These are phyloP conservation scores for Rossbeevera mucosa DNA, from an alignment of 768 basidiomycete species.

Conservation along the genomic window DNA sequence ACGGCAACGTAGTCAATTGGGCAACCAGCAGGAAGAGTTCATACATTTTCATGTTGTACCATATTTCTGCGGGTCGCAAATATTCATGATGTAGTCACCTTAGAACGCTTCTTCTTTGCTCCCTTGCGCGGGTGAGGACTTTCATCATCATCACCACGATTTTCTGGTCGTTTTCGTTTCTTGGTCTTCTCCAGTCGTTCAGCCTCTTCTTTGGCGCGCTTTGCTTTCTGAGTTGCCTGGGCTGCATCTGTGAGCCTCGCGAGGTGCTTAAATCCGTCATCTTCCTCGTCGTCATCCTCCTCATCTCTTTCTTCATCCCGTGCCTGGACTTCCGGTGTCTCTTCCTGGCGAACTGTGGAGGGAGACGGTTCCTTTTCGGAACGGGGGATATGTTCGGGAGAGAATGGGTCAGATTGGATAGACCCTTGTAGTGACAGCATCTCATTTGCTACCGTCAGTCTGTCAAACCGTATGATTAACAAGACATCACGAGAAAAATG, in stretches of 20 bases:
- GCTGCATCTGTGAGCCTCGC: conserved; percentile 30
- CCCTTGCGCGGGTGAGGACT: conserved; percentile 7
- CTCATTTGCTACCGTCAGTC: conserved; percentile 85
- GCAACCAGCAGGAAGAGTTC: background rate
- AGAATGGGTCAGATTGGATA: conserved; percentile 72
- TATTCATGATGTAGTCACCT: conserved; percentile 11
- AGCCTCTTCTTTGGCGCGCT: conserved; percentile 24
- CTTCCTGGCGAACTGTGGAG: conserved; percentile 4
- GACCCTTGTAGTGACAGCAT: conserved; percentile 90
- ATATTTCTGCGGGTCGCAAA: background rate
- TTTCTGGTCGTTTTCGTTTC: conserved; percentile 28
- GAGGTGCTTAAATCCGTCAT: conserved; percentile 31
- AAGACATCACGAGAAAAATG: background rate
- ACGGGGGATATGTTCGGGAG: conserved; percentile 49
- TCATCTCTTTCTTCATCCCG: conserved; percentile 7
- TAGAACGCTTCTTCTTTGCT: conserved; percentile 13
- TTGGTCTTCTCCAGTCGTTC: conserved; percentile 29
- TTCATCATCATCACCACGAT: conserved; percentile 4
- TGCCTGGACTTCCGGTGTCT: conserved; percentile 16
- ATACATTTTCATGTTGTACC: background rate
- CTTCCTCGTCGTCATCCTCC: conserved; percentile 24
- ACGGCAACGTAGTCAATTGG: background rate
- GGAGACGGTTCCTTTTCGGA: conserved; percentile 9
- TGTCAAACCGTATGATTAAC: conserved; percentile 29
- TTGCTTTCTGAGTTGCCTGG: conserved; percentile 21